Base-by-base conservation (phyloP, 2,329 filamentous ascomycete genomes). In the Fusarium multiceps region DNA sequence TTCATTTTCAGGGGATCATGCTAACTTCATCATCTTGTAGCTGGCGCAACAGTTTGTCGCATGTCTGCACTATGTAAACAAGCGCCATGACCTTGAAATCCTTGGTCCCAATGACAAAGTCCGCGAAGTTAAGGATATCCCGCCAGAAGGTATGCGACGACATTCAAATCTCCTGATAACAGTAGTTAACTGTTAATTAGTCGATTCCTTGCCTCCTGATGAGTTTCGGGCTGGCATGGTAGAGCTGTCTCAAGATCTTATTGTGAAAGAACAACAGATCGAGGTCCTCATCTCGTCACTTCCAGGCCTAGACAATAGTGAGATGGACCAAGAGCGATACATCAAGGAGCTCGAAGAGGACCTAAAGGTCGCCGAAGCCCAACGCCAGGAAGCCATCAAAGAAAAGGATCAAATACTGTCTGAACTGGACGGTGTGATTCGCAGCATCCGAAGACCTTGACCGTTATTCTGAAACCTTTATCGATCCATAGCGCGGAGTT, bases 261-360 rank as follows among this genome's bases (percentile, higher is more conserved):
- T 95, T 61, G 79, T 92, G 61, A 93, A 94, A 75, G 91, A 94
- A 74, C 92, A 94, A 81, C 92, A 95, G 81, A 93, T 96, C 66
- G 93, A 96, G 78, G 84, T 88, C 46, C 82, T 96, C 49, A 92
- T 95, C 61, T 91, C 89, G 18, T 88, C 86, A 23, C 84, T 97
- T 4, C 93, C 93, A 0, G 93, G 93, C 0, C 82, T 96, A 23
- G 91, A 93, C 46, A 92, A 90, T 67, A 95, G 91, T 75, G 92
- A 95, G 78, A 84, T 87, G 67, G 91, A 94, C 75, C 93, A 97
- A 79, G 87, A 92, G 76, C 84, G 86, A 69, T 86, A 87, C 60
- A 89, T 92, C 62, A 85, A 83, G 72, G 88, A 89, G 63, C 79
- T 92, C 23, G 89, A 92, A 73, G 87, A 89, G 66, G 89, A 91